phyloP scores from a whole-genome alignment of 345 rosid species.

The Adansonia digitata region DNA sequence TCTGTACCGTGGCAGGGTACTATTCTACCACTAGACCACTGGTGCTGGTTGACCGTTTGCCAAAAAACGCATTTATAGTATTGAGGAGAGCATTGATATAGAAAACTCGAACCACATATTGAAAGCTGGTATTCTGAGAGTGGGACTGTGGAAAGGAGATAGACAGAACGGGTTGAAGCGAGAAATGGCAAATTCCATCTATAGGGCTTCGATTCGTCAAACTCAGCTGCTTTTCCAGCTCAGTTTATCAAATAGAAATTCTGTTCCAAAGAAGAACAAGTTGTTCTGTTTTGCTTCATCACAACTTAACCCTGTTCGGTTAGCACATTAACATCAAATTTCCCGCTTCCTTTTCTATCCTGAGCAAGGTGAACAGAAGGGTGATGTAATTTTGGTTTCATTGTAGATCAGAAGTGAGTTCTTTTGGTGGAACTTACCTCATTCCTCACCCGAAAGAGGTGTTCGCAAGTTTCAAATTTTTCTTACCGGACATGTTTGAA shows the following conservation, averaged over 20 bases:
- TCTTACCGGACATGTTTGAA: neutral
- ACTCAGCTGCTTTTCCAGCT: slow-evolving; percentile 13
- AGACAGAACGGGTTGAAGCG: neutral
- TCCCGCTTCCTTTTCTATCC: neutral
- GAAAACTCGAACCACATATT: neutral
- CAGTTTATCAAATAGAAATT: slow-evolving; percentile 1
- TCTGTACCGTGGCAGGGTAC: slow-evolving; percentile 72
- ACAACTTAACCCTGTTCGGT: slow-evolving; percentile 34
- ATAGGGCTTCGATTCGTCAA: slow-evolving; percentile 39
- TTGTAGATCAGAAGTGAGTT: slow-evolving; percentile 38
- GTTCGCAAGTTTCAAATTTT: slow-evolving; percentile 1
- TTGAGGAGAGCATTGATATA: neutral
- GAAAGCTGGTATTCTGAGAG: neutral
- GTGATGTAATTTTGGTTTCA: neutral
- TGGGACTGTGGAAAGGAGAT: neutral
- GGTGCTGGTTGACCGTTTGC: slow-evolving; percentile 30
- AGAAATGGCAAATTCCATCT: slow-evolving; percentile 55
- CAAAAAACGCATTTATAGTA: no score
- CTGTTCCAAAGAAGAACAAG: slow-evolving; percentile 18
- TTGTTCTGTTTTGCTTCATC: slow-evolving; percentile 34
- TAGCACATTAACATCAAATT: slow-evolving; percentile 10
- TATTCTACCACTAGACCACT: slow-evolving; percentile 87
- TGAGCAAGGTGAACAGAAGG: neutral
- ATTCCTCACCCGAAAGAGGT: slow-evolving; percentile 88
- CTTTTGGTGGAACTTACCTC: slow-evolving; percentile 53